Conservation (phyloP, 2,329 filamentous ascomycete species). For the Aspergillus niger region DNA sequence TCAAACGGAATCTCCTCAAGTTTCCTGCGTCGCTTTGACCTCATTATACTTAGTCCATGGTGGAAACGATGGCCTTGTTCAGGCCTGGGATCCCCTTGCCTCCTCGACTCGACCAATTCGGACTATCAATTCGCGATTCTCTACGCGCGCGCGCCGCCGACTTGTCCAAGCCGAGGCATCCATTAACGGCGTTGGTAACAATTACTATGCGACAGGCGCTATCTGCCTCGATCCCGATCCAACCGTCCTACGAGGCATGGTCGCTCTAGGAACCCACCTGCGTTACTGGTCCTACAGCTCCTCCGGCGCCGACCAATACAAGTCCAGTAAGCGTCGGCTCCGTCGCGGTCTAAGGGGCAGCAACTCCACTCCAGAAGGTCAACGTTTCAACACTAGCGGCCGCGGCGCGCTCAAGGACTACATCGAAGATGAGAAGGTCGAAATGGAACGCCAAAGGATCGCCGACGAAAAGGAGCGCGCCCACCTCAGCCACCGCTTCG, state of each 20-base stretch:
- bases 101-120: slow-evolving; percentile 77
- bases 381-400: slow-evolving; percentile 62
- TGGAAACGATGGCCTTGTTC: slow-evolving; percentile 90
- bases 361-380: slow-evolving; percentile 55
- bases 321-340: slow-evolving; percentile 75
- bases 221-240: slow-evolving; percentile 87
- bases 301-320: slow-evolving; percentile 69
- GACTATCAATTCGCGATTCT: slow-evolving; percentile 83
- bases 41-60: slow-evolving; percentile 89
- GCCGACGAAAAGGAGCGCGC: slow-evolving; percentile 67
- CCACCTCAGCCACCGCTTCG: slow-evolving; percentile 76
- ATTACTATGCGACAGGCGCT: slow-evolving; percentile 78
- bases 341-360: slow-evolving; percentile 68
- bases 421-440: slow-evolving; percentile 81
- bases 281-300: slow-evolving; percentile 95
- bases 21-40: slow-evolving; percentile 79
- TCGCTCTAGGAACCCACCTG: slow-evolving; percentile 82
- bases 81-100: slow-evolving; percentile 93
- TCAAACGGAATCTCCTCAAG: slow-evolving; percentile 84
- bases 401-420: slow-evolving; percentile 74
- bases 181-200: slow-evolving; percentile 68
- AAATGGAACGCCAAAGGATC: slow-evolving; percentile 73
- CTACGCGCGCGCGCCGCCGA: slow-evolving; percentile 77
- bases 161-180: slow-evolving; percentile 68
- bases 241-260: slow-evolving; percentile 78